These are phyloP conservation scores for Shiraia bambusicola DNA, from an alignment of 2,329 filamentous ascomycete genomes.

Conservation along the genomic window DNA sequence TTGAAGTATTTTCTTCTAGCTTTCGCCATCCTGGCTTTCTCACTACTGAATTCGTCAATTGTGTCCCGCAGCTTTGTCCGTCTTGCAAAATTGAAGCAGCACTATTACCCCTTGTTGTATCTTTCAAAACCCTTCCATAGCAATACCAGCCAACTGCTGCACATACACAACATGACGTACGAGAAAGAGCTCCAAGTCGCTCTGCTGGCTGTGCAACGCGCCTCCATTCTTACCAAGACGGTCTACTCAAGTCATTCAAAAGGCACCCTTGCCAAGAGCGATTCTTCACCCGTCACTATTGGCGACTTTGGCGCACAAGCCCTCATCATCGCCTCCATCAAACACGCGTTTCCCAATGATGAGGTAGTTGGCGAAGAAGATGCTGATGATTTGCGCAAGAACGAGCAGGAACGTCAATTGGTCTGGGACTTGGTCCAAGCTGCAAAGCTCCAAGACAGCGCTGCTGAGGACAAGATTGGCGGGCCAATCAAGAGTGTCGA, in stretches of 20 bases:
- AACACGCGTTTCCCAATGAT: conserved; percentile 85
- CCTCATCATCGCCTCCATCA: conserved; percentile 87
- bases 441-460: conserved; percentile 66
- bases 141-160: conserved; percentile 14
- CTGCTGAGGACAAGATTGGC: conserved; percentile 68
- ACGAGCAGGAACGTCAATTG: conserved; percentile 67
- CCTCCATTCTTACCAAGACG: conserved; percentile 71
- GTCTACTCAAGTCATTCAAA: conserved; percentile 89
- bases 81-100: conserved; percentile 34
- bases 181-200: conserved; percentile 78
- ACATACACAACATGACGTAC: conserved; percentile 55
- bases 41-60: conserved; percentile 29
- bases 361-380: conserved; percentile 96
- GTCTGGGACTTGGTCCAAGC: conserved; percentile 83
- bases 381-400: conserved; percentile 72
- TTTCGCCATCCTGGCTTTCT: conserved; percentile 37
- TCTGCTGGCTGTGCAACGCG: conserved; percentile 85
- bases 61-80: conserved; percentile 33
- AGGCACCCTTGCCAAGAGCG: conserved; percentile 89
- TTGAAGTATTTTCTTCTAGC: conserved; percentile 35
- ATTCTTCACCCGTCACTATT: conserved; percentile 95
- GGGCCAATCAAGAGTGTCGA: conserved; percentile 67
- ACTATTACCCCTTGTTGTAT: conserved; percentile 31
- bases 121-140: conserved; percentile 12
- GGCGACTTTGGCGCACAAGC: conserved; percentile 98